These are phyloP conservation scores for Neofusicoccum laricinum DNA, from an alignment of 2,329 filamentous ascomycete genomes.

Conservation along the genomic window DNA sequence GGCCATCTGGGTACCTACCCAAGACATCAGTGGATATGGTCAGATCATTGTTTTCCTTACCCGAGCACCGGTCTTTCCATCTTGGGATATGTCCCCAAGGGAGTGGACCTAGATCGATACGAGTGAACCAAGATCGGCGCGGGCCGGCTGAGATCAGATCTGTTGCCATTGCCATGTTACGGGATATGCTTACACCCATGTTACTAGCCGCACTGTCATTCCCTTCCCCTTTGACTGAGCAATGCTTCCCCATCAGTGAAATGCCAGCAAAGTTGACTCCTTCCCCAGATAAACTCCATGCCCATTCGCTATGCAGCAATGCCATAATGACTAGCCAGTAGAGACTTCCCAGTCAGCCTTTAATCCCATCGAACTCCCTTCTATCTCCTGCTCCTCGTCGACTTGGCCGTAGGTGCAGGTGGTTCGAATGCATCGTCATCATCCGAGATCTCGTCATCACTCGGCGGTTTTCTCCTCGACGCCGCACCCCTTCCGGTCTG, in stretches of 20 bases:
- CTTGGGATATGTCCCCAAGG: background rate
- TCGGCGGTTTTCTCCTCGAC: slow-evolving; percentile 24
- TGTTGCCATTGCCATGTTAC: background rate
- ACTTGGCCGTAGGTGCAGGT: slow-evolving; percentile 24
- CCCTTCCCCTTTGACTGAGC: background rate
- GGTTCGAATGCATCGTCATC: slow-evolving; percentile 39
- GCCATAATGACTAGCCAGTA: background rate
- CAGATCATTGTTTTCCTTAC: background rate
- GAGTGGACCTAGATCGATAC: background rate
- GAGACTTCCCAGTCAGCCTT: too few relatives aligned
- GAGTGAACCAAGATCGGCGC: background rate
- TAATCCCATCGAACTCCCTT: too few relatives aligned
- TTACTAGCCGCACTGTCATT: background rate
- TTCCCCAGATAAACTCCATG: background rate
- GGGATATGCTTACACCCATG: background rate
- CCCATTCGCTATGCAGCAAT: slow-evolving; percentile 1
- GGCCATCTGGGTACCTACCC: background rate
- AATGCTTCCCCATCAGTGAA: background rate
- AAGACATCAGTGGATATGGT: background rate
- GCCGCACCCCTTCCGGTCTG: slow-evolving; percentile 26
- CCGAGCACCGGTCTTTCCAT: background rate
- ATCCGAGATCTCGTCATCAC: slow-evolving; percentile 42
- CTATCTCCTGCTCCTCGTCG: background rate
- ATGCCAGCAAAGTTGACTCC: background rate
- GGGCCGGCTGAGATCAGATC: background rate